Conservation (phyloP, 257 asterid genomes). For the Vinca minor region DNA sequence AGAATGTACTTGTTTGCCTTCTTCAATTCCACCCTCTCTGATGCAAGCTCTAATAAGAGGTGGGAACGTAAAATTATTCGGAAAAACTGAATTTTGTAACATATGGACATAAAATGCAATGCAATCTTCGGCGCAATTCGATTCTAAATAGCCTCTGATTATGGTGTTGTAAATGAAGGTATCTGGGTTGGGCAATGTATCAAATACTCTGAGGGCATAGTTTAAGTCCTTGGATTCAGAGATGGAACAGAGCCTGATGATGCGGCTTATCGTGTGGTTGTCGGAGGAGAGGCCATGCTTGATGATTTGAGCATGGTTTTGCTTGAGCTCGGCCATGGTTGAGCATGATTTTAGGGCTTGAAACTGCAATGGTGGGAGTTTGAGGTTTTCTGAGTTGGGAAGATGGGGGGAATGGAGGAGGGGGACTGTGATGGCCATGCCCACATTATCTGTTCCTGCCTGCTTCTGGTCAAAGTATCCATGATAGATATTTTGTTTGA, state of each 20-base stretch:
- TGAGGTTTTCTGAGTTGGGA: slow-evolving; percentile 20
- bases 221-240: slow-evolving; percentile 42
- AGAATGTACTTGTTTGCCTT: slow-evolving; percentile 58
- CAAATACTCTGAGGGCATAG: slow-evolving; percentile 55
- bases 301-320: slow-evolving; percentile 51
- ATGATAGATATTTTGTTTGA: too few relatives aligned
- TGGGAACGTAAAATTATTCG: slow-evolving; percentile 61
- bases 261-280: slow-evolving; percentile 57
- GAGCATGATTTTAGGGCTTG: slow-evolving; percentile 45
- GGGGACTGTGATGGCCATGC: slow-evolving; percentile 11
- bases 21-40: slow-evolving; percentile 25
- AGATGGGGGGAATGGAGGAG: neutral
- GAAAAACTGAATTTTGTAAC: slow-evolving; percentile 38
- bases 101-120: slow-evolving; percentile 33
- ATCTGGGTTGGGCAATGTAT: slow-evolving; percentile 54
- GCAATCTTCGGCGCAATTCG: slow-evolving; percentile 25
- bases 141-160: slow-evolving; percentile 42
- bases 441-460: neutral
- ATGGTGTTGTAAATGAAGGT: slow-evolving; percentile 53
- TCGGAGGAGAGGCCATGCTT: slow-evolving; percentile 55
- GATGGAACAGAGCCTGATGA: slow-evolving; percentile 46
- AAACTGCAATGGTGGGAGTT: slow-evolving; percentile 18
- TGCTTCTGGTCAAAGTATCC: neutral
- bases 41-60: slow-evolving; percentile 63
- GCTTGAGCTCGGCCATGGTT: slow-evolving; percentile 53